Percentiles rank a stretch among this genome's conserved stretches.
These are phyloP conservation scores for Piloderma croceum DNA, from an alignment of 768 basidiomycete genomes.

Conservation along the genomic window DNA sequence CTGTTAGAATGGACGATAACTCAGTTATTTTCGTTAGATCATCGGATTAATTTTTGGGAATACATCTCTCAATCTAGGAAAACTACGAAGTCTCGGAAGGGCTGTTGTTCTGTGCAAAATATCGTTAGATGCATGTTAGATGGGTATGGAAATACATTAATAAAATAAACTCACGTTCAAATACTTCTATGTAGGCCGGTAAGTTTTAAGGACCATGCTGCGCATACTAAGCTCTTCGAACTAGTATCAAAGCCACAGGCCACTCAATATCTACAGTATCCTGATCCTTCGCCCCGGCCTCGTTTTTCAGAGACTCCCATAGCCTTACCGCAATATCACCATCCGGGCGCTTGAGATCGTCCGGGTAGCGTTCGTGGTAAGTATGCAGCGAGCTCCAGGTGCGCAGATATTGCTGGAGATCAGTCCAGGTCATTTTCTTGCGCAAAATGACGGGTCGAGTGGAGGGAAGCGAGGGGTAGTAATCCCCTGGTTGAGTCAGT, in stretches of 20 bases:
- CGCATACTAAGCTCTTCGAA: constrained; percentile 3
- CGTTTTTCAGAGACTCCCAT: constrained; percentile 44
- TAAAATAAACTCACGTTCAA: too few relatives aligned
- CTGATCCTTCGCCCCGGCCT: constrained; percentile 24
- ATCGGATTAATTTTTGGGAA: too few relatives aligned
- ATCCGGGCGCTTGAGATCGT: constrained; percentile 42
- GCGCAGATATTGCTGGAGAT: constrained; percentile 60
- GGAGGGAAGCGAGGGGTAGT: constrained; percentile 34
- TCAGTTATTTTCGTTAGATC: too few relatives aligned
- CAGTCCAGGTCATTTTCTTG: constrained; percentile 58
- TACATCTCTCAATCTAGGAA: too few relatives aligned
- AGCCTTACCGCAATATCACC: constrained; percentile 65
- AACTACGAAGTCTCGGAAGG: too few relatives aligned
- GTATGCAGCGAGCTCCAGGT: constrained; percentile 69
- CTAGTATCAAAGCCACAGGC: constrained; percentile 40
- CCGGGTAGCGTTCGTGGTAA: constrained; percentile 57
- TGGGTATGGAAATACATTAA: too few relatives aligned
- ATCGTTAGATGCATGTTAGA: too few relatives aligned
- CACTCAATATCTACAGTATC: constrained; percentile 43
- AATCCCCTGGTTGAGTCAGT: constrained; percentile 28
- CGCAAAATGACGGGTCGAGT: constrained; percentile 47
- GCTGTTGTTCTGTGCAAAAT: too few relatives aligned
- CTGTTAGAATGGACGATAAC: too few relatives aligned
- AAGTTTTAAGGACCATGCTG: too few relatives aligned
- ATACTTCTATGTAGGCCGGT: too few relatives aligned